Conservation (phyloP, 1,139 yeast genomes). For the Yamadazyma oceani region DNA sequence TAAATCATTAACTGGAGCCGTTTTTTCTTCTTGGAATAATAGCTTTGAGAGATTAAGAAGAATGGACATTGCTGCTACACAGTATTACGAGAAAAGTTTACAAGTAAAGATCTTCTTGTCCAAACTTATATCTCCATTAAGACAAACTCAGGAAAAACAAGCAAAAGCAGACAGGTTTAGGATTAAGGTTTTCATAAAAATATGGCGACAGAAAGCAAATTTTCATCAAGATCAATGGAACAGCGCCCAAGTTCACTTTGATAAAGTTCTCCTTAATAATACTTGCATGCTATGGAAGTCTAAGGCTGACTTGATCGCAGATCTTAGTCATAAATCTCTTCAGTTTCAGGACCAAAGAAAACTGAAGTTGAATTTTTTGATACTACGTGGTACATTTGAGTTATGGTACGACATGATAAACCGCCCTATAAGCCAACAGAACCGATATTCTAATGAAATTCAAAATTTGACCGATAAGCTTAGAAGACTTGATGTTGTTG, state of each 20-base stretch:
- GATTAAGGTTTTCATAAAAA: constrained; percentile 2
- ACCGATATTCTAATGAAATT: constrained; percentile 4
- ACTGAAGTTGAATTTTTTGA: background rate
- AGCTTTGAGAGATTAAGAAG: constrained; percentile 2
- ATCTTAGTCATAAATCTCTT: background rate
- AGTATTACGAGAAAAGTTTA: constrained; percentile 11
- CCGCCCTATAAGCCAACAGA: constrained; percentile 13
- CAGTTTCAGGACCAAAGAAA: background rate
- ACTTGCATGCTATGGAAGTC: background rate
- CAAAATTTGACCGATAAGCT: constrained; percentile 8
- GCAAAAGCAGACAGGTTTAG: background rate
- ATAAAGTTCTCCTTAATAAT: background rate
- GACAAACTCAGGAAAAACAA: constrained; percentile 1
- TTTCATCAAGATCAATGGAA: background rate
- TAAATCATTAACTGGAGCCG: background rate
- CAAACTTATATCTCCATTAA: constrained; percentile 11
- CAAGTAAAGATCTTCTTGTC: constrained; percentile 10
- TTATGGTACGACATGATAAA: constrained; percentile 1
- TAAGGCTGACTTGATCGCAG: background rate
- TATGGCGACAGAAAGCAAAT: constrained; percentile 7
- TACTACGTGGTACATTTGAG: background rate
- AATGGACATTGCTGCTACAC: constrained; percentile 10
- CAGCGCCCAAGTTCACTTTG: background rate
- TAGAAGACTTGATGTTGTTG: constrained; percentile 7
- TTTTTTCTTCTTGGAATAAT: constrained; percentile 12